phyloP scores from a whole-genome alignment of 2,329 filamentous ascomycete genomes.

The Aquanectria penicillioides region DNA sequence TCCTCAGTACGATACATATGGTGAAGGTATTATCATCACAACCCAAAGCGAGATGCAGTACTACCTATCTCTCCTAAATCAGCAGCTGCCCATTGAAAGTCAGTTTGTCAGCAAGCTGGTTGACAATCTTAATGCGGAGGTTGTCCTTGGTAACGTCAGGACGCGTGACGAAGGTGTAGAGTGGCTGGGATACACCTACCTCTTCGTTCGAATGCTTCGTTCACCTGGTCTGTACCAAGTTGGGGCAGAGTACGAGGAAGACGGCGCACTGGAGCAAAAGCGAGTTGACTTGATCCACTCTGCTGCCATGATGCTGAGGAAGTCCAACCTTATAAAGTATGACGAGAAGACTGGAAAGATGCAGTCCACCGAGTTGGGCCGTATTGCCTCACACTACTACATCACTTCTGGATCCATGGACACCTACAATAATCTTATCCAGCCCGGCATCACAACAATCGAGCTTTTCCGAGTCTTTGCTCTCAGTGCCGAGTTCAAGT shows the following conservation, averaged over 20 bases:
- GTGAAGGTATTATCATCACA: slow-evolving; percentile 98
- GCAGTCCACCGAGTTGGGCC: slow-evolving; percentile 91
- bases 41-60: slow-evolving; percentile 96
- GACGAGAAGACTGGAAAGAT: slow-evolving; percentile 92
- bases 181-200: slow-evolving; percentile 97
- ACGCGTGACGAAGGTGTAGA: slow-evolving; percentile 96
- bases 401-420: slow-evolving; percentile 97
- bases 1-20: slow-evolving; percentile 96
- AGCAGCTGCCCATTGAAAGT: slow-evolving; percentile 96
- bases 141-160: slow-evolving; percentile 93
- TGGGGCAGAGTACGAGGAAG: slow-evolving; percentile 93
- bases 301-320: slow-evolving; percentile 86
- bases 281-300: slow-evolving; percentile 98
- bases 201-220: slow-evolving; percentile 96
- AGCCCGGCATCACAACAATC: slow-evolving; percentile 91
- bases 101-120: slow-evolving; percentile 93
- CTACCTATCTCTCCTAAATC: slow-evolving; percentile 94
- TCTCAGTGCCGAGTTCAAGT: slow-evolving; percentile 97
- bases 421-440: slow-evolving; percentile 94
- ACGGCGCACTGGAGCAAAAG: slow-evolving; percentile 92
- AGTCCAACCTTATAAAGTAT: slow-evolving; percentile 90
- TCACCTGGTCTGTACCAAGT: slow-evolving; percentile 96
- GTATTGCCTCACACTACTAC: slow-evolving; percentile 98
- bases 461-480: slow-evolving; percentile 97
- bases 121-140: slow-evolving; percentile 95